Evolutionary conservation across 2,329 filamentous ascomycete genomes (phyloP), one percentile per base, ranked within the genome.

Genomic region (Claviceps pazoutovae): DNA sequence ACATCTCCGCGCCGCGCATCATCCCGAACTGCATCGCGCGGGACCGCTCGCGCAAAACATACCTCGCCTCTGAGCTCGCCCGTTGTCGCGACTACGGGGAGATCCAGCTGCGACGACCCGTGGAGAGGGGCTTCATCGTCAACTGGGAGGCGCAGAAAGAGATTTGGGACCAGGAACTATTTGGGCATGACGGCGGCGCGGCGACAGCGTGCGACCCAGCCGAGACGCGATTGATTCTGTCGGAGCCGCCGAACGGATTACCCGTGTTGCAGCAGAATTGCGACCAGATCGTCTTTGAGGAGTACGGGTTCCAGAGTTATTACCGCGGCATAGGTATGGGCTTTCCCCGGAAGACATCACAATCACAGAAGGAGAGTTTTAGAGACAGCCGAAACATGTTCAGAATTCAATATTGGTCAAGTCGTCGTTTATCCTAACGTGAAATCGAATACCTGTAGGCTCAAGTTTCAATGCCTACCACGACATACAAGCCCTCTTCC

Each of bases 61-160:
- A 93, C 61, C 78, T 95, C 54, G 90, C 80, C 14, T 82, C 86
- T 0, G 85, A 95, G 58, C 72, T 96, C 1, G 79, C 83, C 8
- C 76, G 80, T 53, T 94, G 91, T 66, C 83, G 78, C 57, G 91
- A 98, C 63, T 95, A 88, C 71, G 88, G 89, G 57, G 91, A 96
- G 65, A 80, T 94, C 19, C 78, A 80, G 8, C 95, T 96, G 61
- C 80, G 91, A 1, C 76, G 91, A 0, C 93, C 93, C 0, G 86
- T 97, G 1, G 93, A 98, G 67, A 94, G 90, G 67, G 93, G 93
- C 7, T 97, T 87, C 63, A 75, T 97, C 48, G 90, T 97, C 55
- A 96, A 91, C 63, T 98, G 93, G 93, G 93, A 98, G 67, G 84
- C 86, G 0, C 81, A 98, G 71, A 91, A 88, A 68, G 90, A 93